Evolutionary conservation across 2,329 filamentous ascomycete species (phyloP).

Genomic region (Exophiala dermatitidis): DNA sequence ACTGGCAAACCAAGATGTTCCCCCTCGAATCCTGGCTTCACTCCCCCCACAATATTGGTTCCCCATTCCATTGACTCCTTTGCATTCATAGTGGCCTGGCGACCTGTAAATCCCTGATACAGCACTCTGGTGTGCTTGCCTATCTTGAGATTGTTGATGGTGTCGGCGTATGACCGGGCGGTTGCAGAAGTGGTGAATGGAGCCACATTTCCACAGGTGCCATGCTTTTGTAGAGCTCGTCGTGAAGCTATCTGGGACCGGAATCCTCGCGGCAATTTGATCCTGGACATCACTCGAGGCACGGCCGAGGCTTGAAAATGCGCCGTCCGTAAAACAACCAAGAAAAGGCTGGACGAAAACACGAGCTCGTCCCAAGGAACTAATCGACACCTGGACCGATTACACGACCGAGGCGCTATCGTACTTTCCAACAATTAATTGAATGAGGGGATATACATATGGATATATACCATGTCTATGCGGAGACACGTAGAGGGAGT

Average conservation of each 20-base stretch:
- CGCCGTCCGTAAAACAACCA: no score
- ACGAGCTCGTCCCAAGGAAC: no score
- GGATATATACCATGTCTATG: background rate
- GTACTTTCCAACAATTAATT: background rate
- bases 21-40: conserved; percentile 62
- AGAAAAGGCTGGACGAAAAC: no score
- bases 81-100: conserved; percentile 65
- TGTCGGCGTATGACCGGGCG: conserved; percentile 47
- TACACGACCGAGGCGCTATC: background rate
- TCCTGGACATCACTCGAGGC: conserved; percentile 12
- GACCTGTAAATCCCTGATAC: conserved; percentile 64
- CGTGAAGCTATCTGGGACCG: conserved; percentile 13
- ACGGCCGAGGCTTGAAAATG: background rate
- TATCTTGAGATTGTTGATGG: conserved; percentile 59
- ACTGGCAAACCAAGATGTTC: conserved; percentile 68
- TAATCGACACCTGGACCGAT: no score
- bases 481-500: background rate
- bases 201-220: conserved; percentile 17
- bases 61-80: conserved; percentile 70
- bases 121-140: conserved; percentile 59
- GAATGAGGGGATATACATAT: background rate
- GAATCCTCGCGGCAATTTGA: conserved; percentile 14
- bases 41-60: conserved; percentile 71
- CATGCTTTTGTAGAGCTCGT: conserved; percentile 11
- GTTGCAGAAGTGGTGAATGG: conserved; percentile 22